Conservation (phyloP, 2,329 filamentous ascomycete species). For the Trichoderma atroviride region DNA sequence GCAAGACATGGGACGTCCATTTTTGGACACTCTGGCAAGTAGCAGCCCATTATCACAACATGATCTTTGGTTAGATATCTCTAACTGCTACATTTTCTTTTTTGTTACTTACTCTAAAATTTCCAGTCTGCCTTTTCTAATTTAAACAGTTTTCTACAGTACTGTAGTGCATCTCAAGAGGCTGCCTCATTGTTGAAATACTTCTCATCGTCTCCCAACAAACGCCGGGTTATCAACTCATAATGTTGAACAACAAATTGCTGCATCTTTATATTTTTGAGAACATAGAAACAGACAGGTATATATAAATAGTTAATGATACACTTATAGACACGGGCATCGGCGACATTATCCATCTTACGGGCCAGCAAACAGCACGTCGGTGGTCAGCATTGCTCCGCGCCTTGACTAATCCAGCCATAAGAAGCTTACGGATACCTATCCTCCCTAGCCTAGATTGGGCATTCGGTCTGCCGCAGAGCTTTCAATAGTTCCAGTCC, state of each 20-base stretch:
- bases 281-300: background rate
- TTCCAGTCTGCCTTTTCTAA: background rate
- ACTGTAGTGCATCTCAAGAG: background rate
- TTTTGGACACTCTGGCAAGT: background rate
- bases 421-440: background rate
- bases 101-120: background rate
- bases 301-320: background rate
- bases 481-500: background rate
- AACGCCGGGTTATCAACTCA: background rate
- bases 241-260: background rate
- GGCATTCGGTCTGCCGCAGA: background rate
- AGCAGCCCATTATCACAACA: background rate
- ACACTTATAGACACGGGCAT: background rate
- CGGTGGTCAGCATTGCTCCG: conserved; percentile 7
- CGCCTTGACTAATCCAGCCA: background rate
- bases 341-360: background rate
- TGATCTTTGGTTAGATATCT: background rate
- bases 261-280: background rate
- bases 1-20: background rate
- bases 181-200: background rate
- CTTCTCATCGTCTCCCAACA: background rate
- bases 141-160: background rate
- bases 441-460: background rate
- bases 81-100: background rate
- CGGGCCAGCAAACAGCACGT: background rate